Base-by-base conservation (phyloP, 495 filamentous ascomycete species). In the Neurospora sp. region DNA sequence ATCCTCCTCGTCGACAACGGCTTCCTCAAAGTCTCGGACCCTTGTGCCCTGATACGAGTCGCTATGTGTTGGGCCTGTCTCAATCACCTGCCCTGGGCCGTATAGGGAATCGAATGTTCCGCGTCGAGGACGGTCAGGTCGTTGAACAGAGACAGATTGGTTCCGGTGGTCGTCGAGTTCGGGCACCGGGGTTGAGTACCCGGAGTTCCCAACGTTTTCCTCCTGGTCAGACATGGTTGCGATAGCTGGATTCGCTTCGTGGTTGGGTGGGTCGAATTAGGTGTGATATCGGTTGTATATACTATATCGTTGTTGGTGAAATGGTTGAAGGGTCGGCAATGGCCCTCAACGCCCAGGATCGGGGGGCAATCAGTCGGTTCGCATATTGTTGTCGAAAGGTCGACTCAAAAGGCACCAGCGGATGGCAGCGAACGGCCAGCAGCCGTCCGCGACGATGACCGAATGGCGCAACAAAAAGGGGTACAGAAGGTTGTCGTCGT, bases 111-210 rank as follows among this genome's bases (percentile, higher is more conserved):
- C 87, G 72, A 87, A 83, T 23, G 87, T 88, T 40, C 87, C 83
- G 87, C 91, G 79, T 81, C 88, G 82, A 40, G 84, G 76, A 12
- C 84, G 83, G 8, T 87, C 85, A 10, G 79, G 70, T 70, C 89
- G 87, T 38, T 91, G 90, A 20, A 91, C 82, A 40, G 92, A 89
- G 37, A 90, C 82, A 41, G 91, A 81, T 78, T 97, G 94, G 79
- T 91, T 87, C 66, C 94, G 93, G 83, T 98, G 94, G 79, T 98
- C 96, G 80, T 99, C 96, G 12, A 98, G 86, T 78, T 97, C 93
- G 70, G 92, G 91, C 31, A 94, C 92, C 3, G 95, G 93, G 62
- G 92, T 93, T 80, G 91, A 92, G 84, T 86, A 89, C 46, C 86
- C 84, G 77, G 83, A 83, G 76, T 85, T 84, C 35, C 82, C 77